Evolutionary conservation across 1,284 basidiomycete genomes (phyloP).

Genomic region (Ceratobasidium sp.): DNA sequence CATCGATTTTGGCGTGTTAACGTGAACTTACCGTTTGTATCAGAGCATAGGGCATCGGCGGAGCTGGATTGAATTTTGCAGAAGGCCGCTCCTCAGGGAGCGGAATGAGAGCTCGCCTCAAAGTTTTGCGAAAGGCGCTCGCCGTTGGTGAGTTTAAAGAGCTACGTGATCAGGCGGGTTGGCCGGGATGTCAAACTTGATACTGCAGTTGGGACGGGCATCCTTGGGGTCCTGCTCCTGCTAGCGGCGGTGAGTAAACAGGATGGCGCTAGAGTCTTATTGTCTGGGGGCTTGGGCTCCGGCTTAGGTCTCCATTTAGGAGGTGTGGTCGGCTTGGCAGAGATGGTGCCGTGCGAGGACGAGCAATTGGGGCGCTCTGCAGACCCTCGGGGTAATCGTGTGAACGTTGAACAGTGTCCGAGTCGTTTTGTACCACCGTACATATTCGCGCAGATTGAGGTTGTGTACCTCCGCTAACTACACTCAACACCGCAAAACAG

Average conservation of each 20-base stretch:
- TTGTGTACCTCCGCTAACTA: too few species aligned
- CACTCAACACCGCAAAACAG: not conserved
- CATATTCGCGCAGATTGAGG: too few species aligned
- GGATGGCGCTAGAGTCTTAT: slow-evolving; percentile 14
- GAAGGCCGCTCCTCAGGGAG: slow-evolving; percentile 62
- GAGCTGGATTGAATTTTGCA: slow-evolving; percentile 69
- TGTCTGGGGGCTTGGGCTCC: slow-evolving; percentile 24
- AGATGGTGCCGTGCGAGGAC: slow-evolving; percentile 29
- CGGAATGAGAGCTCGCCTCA: slow-evolving; percentile 95
- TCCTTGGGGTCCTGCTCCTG: slow-evolving; percentile 27
- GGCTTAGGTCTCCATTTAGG: slow-evolving; percentile 36
- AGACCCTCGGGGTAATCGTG: slow-evolving; percentile 5
- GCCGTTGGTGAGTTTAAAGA: slow-evolving; percentile 72
- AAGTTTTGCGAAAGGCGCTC: slow-evolving; percentile 96
- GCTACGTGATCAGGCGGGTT: slow-evolving; percentile 47
- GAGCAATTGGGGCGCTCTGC: slow-evolving; percentile 36
- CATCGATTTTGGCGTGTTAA: slow-evolving; percentile 11
- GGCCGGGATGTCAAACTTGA: slow-evolving; percentile 35
- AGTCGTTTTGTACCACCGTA: too few species aligned
- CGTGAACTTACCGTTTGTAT: slow-evolving; percentile 64
- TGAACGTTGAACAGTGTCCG: too few species aligned
- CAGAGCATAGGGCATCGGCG: slow-evolving; percentile 79
- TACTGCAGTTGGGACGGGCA: not conserved
- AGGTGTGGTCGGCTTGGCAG: slow-evolving; percentile 32
- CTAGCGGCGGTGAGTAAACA: slow-evolving; percentile 41